A percentile compares a stretch with the other conserved stretches of the same genome.
Conservation (phyloP, 1,284 basidiomycete species). For the Malassezia psittaci region DNA sequence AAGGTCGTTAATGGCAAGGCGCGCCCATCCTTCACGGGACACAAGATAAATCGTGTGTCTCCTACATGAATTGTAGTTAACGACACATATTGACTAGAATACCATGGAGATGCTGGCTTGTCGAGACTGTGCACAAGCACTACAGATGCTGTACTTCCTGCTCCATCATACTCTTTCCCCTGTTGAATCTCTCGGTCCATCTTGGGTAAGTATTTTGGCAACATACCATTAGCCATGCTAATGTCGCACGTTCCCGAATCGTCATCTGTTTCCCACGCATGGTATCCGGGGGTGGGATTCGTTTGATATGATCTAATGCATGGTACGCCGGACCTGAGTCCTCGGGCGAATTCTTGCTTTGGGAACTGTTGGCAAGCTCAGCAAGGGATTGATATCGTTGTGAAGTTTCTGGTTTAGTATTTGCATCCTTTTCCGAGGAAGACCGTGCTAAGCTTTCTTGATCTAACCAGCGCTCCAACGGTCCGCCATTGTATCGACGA, state of each 20-base stretch:
- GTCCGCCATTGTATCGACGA: constrained; percentile 35
- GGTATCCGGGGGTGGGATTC: constrained; percentile 25
- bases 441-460: constrained; percentile 16
- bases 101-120: constrained; percentile 54
- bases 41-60: constrained; percentile 69
- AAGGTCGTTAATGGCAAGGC: constrained; percentile 58
- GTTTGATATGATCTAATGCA: constrained; percentile 17
- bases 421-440: constrained; percentile 15
- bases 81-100: constrained; percentile 39
- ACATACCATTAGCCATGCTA: constrained; percentile 34
- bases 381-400: background rate
- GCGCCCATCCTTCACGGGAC: constrained; percentile 61
- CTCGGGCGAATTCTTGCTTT: background rate
- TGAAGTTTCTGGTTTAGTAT: background rate
- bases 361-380: background rate
- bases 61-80: constrained; percentile 81
- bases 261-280: constrained; percentile 28
- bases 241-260: constrained; percentile 39
- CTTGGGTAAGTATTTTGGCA: background rate
- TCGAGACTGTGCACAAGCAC: constrained; percentile 74
- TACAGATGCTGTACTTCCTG: constrained; percentile 80
- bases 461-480: constrained; percentile 33
- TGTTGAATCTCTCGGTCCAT: constrained; percentile 39
- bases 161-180: constrained; percentile 29
- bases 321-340: background rate